phyloP scores from a whole-genome alignment of 352 stramenopile species.

The Pythium aristosporum region DNA sequence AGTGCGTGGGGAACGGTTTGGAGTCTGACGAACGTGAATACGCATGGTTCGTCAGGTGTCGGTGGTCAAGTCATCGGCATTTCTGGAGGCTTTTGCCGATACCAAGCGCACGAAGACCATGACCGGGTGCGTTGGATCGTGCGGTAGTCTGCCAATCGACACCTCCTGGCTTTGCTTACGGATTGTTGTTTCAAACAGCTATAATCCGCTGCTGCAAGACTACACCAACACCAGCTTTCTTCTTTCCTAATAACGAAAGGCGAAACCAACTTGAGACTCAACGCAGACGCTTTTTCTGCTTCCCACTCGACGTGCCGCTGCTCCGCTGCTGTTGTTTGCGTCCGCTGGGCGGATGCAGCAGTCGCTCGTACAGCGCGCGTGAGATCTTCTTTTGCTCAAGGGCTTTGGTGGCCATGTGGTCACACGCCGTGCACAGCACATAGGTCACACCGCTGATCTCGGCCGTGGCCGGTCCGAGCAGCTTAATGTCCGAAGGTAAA shows the following conservation, averaged over 20 bases:
- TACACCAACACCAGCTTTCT: slow-evolving; percentile 91
- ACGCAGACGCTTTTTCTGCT: slow-evolving; percentile 24
- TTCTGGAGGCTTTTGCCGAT: slow-evolving; percentile 82
- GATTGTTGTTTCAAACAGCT: slow-evolving; percentile 35
- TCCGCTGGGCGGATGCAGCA: slow-evolving; percentile 27
- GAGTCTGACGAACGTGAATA: no score
- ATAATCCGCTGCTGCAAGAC: slow-evolving; percentile 89
- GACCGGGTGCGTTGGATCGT: slow-evolving; percentile 44
- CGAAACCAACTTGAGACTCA: slow-evolving; percentile 9
- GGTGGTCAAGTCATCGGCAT: slow-evolving; percentile 78
- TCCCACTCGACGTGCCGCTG: background rate
- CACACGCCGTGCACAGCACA: slow-evolving; percentile 57
- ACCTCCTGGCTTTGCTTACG: background rate
- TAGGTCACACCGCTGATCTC: slow-evolving; percentile 62
- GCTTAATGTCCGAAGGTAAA: slow-evolving; percentile 40
- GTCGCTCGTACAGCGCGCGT: slow-evolving; percentile 30
- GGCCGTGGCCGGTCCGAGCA: slow-evolving; percentile 41
- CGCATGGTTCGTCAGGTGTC: slow-evolving; percentile 43
- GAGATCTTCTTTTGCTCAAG: slow-evolving; percentile 50
- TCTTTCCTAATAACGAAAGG: slow-evolving; percentile 50
- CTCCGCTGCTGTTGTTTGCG: slow-evolving; percentile 3
- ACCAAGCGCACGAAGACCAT: slow-evolving; percentile 80
- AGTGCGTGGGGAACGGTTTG: no score
- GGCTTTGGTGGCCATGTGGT: slow-evolving; percentile 32
- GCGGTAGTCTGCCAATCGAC: background rate